Conservation (phyloP, 805 yeast species). For the Yarrowia bubula region DNA sequence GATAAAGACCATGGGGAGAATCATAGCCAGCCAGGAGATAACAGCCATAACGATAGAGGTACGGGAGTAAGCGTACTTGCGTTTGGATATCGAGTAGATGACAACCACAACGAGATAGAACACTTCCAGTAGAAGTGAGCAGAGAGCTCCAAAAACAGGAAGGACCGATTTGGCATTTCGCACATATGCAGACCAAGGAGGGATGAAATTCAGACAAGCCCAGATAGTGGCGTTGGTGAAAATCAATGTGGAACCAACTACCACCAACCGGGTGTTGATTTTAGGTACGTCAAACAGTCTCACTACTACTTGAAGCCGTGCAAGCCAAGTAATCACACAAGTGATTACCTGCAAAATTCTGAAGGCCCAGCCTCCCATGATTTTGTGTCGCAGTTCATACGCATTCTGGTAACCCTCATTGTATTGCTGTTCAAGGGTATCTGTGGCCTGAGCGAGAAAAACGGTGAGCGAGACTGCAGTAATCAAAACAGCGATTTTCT, state of each 20-base stretch:
- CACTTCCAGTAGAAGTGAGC: slow-evolving; percentile 34
- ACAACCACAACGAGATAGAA: slow-evolving; percentile 41
- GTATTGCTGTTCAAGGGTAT: slow-evolving; percentile 52
- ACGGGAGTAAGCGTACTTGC: slow-evolving; percentile 47
- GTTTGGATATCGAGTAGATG: slow-evolving; percentile 43
- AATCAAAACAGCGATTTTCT: slow-evolving; percentile 57
- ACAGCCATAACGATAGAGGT: slow-evolving; percentile 51
- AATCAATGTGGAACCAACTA: slow-evolving; percentile 40
- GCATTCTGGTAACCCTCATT: slow-evolving; percentile 54
- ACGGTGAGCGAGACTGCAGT: slow-evolving; percentile 56
- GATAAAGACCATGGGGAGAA: slow-evolving; percentile 42
- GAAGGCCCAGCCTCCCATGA: slow-evolving; percentile 44
- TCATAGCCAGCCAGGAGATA: slow-evolving; percentile 44
- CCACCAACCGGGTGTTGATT: slow-evolving; percentile 38
- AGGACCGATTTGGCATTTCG: slow-evolving; percentile 36
- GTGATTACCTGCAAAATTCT: slow-evolving; percentile 45
- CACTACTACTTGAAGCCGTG: slow-evolving; percentile 53
- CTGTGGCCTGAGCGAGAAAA: slow-evolving; percentile 48
- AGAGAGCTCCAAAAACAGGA: slow-evolving; percentile 37
- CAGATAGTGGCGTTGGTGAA: slow-evolving; percentile 37
- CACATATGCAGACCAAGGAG: slow-evolving; percentile 23
- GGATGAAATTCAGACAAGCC: slow-evolving; percentile 32
- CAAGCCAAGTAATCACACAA: slow-evolving; percentile 49
- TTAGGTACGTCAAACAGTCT: slow-evolving; percentile 41
- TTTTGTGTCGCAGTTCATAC: slow-evolving; percentile 41